These are phyloP conservation scores for Angophora floribunda DNA, from an alignment of 345 rosid species.

Conservation along the genomic window DNA sequence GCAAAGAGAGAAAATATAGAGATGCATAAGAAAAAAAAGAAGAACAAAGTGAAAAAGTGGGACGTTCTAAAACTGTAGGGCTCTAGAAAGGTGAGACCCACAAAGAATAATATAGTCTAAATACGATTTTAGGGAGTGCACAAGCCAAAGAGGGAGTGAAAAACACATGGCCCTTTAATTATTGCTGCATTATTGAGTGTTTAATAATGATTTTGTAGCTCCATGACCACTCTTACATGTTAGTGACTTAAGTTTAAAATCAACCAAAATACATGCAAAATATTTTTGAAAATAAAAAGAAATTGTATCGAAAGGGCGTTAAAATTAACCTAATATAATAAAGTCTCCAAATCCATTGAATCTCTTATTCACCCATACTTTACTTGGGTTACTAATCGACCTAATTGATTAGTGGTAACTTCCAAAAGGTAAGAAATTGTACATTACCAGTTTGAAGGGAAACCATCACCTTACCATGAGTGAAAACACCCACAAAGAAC, in stretches of 20 bases:
- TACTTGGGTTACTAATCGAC: too few species aligned
- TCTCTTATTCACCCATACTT: rapidly evolving
- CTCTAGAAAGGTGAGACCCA: neutral
- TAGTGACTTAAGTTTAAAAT: too few species aligned
- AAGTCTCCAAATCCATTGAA: rapidly evolving
- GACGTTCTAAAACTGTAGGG: neutral
- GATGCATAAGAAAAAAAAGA: neutral
- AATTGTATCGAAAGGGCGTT: rapidly evolving
- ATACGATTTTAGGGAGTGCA: neutral
- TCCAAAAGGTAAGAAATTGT: too few species aligned
- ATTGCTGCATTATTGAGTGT: neutral
- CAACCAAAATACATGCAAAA: neutral
- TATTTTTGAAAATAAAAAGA: neutral
- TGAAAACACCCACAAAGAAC: too few species aligned
- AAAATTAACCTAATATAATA: too few species aligned
- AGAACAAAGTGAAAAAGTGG: neutral
- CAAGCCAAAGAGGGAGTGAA: neutral
- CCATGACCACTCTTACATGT: neutral
- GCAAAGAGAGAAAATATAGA: neutral
- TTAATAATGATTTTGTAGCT: too few species aligned
- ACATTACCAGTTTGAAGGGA: too few species aligned
- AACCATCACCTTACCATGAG: too few species aligned
- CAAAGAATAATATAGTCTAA: too few species aligned
- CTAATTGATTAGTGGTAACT: too few species aligned
- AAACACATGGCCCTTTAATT: neutral